Evolutionary conservation across 495 filamentous ascomycete species (phyloP), one percentile per base, ranked within the genome.

Genomic region (Podospora comata): DNA sequence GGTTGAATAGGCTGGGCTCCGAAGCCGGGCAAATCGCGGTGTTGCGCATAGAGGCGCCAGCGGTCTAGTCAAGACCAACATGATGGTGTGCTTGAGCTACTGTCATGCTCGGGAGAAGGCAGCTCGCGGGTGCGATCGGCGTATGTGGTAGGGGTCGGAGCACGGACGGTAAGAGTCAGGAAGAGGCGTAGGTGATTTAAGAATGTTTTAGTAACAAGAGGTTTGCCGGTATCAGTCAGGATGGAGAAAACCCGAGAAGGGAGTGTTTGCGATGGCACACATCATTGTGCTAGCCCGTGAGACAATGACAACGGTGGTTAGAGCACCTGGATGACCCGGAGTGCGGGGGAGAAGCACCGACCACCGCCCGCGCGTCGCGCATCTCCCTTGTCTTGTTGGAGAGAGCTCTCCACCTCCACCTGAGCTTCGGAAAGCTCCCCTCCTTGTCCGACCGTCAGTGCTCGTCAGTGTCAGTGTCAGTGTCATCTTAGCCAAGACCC

Each of bases 11-110:
- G 75, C 60, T 39, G 76, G 72, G 54, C 70, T 65, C 59, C 65
- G 70, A 32, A 65, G 65, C 62, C 53, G 69, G 39, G 32, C 68
- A 61, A 57, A 63, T 48, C 62, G 69, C 54, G 30, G 62, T 20
- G 64, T 59, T 23, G 63, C 55, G 67, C 54, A 57, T 16, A 63
- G 60, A 57, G 71, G 60, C 53, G 71, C 71, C 63, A 73, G 73
- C 62, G 71, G 75, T 75, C 79, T 73, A 34, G 65, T 70, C 62
- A 79, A 64, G 73, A 76, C 74, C 70, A 70, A 66, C 74, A 81
- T 81, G 71, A 68, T 79, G 15, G 53, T 66, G 16, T 48, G 39
- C 16, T 53, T 26, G 64, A 64, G 6, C 26, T 62, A 58, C 28
- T 62, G 64, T 62, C 71, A 73, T 70, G 68, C 62, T 69, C 62